Evolutionary conservation across 345 rosid genomes (phyloP), one percentile per base, ranked within the genome.

Genomic region (Laguncularia racemosa): DNA sequence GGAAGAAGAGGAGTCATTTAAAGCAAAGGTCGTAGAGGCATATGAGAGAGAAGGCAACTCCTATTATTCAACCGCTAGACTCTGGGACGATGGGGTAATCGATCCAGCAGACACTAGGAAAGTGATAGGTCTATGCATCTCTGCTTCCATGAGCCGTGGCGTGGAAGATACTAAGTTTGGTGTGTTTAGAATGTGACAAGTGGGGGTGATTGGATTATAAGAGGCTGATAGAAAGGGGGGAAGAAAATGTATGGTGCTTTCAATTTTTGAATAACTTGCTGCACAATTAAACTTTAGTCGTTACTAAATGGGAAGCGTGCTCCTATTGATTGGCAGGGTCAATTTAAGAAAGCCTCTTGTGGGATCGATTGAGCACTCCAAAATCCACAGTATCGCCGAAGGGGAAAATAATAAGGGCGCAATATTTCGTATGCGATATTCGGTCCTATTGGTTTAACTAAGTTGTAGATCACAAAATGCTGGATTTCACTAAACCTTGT

Each of bases 51-150:
- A 92, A 73, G 96, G 93, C 14, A 86, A 60, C 69, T 74, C 84
- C 4, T 92, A 80, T 78, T 92, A 77, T 76, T 92, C 93, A 18
- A 83, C 98, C 6, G 91, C 93, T 15, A 77, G 98, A 77, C 93
- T 92, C 11, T 89, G 98, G 98, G 98, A 86, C 50, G 96, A 92
- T 20, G 97, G 98, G 51, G 76, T 92, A 62, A 89, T 92, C 20
- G 91, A 92, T 72, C 98, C 96, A n/a, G 85, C 81, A 12, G 96
- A 89, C 64, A 86, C 95, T 6, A 75, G 97, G 62, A 89, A 79
- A 65, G 61, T 86, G 46, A 66, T 81, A 20, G 86, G 88, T 48
- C 81, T 83, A 52, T 77, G 86, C 73, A 79, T 86, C 66, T 86
- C 96, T 44, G 84, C 97, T 56, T 67, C 91, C 48, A 12, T 67